Conservation (phyloP, 2,329 filamentous ascomycete genomes). For the Aspergillus calidoustus region DNA sequence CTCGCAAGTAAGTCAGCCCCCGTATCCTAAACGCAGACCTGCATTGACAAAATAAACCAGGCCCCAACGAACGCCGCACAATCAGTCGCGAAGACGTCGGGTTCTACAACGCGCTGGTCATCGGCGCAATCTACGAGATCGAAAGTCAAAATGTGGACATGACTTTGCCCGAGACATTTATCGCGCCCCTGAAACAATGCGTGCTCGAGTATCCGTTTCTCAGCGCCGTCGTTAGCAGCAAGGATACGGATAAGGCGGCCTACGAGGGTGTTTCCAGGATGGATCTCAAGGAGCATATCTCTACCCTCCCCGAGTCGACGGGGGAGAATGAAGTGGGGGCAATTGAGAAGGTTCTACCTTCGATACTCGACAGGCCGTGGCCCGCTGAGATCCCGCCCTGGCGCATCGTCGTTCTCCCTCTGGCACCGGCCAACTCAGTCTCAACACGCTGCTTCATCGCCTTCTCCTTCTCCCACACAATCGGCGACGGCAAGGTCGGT, state of each 20-base stretch:
- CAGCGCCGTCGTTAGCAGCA: slow-evolving; percentile 40
- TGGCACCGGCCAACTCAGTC: slow-evolving; percentile 20
- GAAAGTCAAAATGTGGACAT: slow-evolving; percentile 20
- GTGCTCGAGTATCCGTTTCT: slow-evolving; percentile 46
- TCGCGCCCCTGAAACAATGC: slow-evolving; percentile 43
- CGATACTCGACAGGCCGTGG: slow-evolving; percentile 42
- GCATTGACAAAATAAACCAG: slow-evolving; percentile 27
- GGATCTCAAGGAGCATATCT: slow-evolving; percentile 48
- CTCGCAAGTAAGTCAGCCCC: slow-evolving; percentile 32
- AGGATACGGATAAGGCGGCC: slow-evolving; percentile 43
- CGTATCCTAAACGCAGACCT: background rate
- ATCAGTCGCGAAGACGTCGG: slow-evolving; percentile 48
- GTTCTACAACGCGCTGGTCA: slow-evolving; percentile 46
- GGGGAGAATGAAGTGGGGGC: slow-evolving; percentile 16
- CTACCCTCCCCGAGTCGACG: slow-evolving; percentile 24
- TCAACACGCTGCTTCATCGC: slow-evolving; percentile 38
- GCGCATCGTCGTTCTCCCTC: slow-evolving; percentile 46
- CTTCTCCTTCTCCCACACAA: slow-evolving; percentile 51
- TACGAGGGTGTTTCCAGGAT: slow-evolving; percentile 38
- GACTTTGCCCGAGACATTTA: slow-evolving; percentile 29
- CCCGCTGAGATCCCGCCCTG: slow-evolving; percentile 44
- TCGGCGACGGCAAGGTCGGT: slow-evolving; percentile 52
- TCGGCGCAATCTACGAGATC: slow-evolving; percentile 43
- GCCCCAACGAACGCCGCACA: slow-evolving; percentile 47
- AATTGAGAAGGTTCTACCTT: slow-evolving; percentile 33